These are phyloP conservation scores for Pneumocystis oryctolagi DNA, from an alignment of 1,139 yeast genomes.

Conservation along the genomic window DNA sequence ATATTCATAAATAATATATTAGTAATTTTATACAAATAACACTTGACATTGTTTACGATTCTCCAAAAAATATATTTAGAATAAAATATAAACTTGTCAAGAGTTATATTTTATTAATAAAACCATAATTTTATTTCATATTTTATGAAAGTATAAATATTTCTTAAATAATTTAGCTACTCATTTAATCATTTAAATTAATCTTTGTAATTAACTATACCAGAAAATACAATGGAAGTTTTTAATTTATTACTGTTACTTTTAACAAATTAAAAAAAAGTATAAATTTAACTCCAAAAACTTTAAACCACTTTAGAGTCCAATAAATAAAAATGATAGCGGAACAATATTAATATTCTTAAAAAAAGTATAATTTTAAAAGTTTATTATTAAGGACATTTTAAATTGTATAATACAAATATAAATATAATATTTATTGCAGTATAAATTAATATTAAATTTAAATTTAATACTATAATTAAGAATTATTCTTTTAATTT, in stretches of 20 bases:
- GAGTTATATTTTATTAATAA: background rate
- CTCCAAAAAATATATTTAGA: background rate
- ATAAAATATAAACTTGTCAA: background rate
- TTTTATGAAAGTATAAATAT: background rate
- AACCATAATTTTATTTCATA: background rate
- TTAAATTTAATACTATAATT: too few species aligned
- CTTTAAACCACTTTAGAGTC: too few species aligned
- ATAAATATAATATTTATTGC: too few species aligned
- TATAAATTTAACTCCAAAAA: background rate
- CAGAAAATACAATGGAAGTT: background rate
- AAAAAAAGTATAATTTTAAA: too few species aligned
- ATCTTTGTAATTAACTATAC: background rate
- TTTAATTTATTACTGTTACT: background rate
- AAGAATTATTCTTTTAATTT: too few species aligned
- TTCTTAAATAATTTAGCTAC: background rate
- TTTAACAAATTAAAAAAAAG: background rate
- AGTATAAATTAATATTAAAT: too few species aligned
- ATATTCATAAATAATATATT: slow-evolving; percentile 37
- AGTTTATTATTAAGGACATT: too few species aligned
- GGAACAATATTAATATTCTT: too few species aligned
- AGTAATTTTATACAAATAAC: background rate
- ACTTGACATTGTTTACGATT: background rate
- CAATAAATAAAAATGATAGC: too few species aligned
- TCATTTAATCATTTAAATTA: background rate
- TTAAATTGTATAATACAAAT: too few species aligned